phyloP scores from a whole-genome alignment of 805 yeast genomes.

The Sugiyamaella lignohabitans region DNA sequence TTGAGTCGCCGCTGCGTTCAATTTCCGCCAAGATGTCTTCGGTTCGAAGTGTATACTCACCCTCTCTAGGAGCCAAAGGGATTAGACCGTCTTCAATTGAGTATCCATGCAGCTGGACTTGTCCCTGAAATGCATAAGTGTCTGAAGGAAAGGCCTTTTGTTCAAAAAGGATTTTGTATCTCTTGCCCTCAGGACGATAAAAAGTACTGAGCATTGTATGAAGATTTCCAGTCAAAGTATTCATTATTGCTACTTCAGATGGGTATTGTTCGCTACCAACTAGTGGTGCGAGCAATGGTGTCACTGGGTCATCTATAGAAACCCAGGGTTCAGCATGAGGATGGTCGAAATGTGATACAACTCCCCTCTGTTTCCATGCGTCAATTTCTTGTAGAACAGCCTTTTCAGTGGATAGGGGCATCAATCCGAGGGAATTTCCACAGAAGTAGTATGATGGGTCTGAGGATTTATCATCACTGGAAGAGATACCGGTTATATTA shows the following conservation, averaged over 20 bases:
- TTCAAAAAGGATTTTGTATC: constrained; percentile 73
- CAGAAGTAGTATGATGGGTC: constrained; percentile 56
- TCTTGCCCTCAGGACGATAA: constrained; percentile 51
- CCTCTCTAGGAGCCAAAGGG: constrained; percentile 54
- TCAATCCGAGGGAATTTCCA: constrained; percentile 90
- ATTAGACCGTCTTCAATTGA: constrained; percentile 51
- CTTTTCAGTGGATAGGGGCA: constrained; percentile 59
- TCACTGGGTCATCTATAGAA: constrained; percentile 71
- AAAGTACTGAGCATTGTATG: constrained; percentile 69
- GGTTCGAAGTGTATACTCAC: constrained; percentile 52
- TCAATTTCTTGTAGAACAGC: constrained; percentile 62
- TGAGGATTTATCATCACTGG: constrained; percentile 4
- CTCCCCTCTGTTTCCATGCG: constrained; percentile 80
- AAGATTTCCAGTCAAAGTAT: constrained; percentile 74
- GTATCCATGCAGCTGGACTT: constrained; percentile 55
- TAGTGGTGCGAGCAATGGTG: constrained; percentile 60
- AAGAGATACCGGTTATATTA: background rate
- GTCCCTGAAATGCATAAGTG: constrained; percentile 74
- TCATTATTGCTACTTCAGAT: constrained; percentile 81
- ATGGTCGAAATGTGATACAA: constrained; percentile 67
- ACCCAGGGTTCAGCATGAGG: constrained; percentile 58
- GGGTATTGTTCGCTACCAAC: constrained; percentile 67
- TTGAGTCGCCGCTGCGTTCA: constrained; percentile 47
- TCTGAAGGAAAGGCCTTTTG: constrained; percentile 90
- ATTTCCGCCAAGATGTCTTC: constrained; percentile 55